A percentile compares a stretch with the other conserved stretches of the same genome.
Conservation (phyloP, 1,139 yeast genomes). For the Yamadazyma trypodendri region DNA sequence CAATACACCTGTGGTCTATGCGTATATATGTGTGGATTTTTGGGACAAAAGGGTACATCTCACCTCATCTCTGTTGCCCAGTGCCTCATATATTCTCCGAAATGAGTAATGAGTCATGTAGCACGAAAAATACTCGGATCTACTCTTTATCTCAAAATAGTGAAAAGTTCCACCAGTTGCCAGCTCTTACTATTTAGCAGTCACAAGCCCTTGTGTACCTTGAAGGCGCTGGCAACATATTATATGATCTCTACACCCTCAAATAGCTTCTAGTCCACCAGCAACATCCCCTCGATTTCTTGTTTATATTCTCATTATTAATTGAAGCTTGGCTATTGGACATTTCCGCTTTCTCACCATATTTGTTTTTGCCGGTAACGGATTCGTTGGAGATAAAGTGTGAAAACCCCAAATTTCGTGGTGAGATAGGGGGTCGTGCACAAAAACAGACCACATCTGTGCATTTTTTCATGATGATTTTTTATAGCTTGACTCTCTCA, state of each 20-base stretch:
- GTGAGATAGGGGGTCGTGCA: background rate
- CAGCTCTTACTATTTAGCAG: background rate
- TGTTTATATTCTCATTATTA: constrained; percentile 2
- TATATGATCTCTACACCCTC: too few species aligned
- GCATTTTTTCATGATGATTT: background rate
- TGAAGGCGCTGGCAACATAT: background rate
- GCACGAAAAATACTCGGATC: too few species aligned
- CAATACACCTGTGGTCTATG: too few species aligned
- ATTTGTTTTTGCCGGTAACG: constrained; percentile 11
- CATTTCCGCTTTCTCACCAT: background rate
- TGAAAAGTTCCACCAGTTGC: background rate
- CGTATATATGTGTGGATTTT: too few species aligned
- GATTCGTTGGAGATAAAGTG: constrained; percentile 11
- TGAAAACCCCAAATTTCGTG: background rate
- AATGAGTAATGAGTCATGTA: constrained; percentile 5
- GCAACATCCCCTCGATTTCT: too few species aligned
- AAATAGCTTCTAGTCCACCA: too few species aligned
- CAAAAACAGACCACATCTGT: background rate
- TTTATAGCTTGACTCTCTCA: background rate
- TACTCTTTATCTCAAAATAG: background rate
- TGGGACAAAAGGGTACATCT: too few species aligned
- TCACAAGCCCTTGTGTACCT: too few species aligned
- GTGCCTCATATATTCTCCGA: background rate
- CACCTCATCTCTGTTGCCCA: background rate
- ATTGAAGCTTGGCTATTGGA: constrained; percentile 3